Evolutionary conservation across 2,329 filamentous ascomycete species (phyloP), one percentile per base, ranked within the genome.

Genomic region (Truncatella angustata): DNA sequence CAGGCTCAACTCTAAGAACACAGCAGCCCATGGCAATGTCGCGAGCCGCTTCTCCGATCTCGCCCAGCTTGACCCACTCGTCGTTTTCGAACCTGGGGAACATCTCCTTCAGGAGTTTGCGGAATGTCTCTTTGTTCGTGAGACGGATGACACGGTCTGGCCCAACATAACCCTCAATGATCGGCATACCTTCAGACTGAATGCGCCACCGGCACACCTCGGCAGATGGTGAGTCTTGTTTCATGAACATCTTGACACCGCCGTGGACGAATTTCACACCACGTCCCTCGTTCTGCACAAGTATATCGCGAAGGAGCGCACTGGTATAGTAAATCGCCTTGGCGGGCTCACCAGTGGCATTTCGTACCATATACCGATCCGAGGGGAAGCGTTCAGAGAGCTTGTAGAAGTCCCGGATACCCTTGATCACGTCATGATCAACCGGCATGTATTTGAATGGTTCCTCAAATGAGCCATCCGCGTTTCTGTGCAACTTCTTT

Each of bases 241-340:
- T 96, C 78, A 97, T 94, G 69, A 96, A 99, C 91, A 97, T 97
- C 74, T 96, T 96, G 30, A 99, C 92, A 58, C 94, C 94, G 47
- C 88, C 93, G 71, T 99, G 94, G 46, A 99, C 89, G 66, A 99
- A 96, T 69, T 94, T 96, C 71, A 97, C 87, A 42, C 91, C 91
- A 24, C 88, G 86, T 39, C 91, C 90, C 70, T 97, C 91, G 68
- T 99, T 99, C 65, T 87, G 81, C 4, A 80, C 82, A 3, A 99
- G 80, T 50, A 99, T 94, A 58, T 93, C 88, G 28, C 91, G 88
- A 20, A 91, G 87, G 11, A 97, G 80, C 4, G 84, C 82, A 32
- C 88, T 92, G 10, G 91, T 95, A 77, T 97, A 99, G 79, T 99
- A 99, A 61, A 99, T 93, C 24, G 92, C 94, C 76, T 96, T 96